phyloP scores from a whole-genome alignment of 768 basidiomycete species.

The Lactarius quietus region DNA sequence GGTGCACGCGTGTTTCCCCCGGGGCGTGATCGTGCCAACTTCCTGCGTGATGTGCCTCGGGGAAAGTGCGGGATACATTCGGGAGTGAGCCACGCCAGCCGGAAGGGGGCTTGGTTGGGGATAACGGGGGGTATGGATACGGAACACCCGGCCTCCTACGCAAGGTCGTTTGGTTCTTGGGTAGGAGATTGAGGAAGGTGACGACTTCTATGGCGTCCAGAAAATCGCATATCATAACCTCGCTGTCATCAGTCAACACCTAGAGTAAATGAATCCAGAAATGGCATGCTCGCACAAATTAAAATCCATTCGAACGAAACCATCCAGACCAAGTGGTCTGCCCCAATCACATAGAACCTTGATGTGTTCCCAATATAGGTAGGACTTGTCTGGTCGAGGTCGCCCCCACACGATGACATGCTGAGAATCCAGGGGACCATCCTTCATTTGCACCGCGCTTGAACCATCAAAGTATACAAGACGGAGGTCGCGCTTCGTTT shows the following conservation, averaged over 20 bases:
- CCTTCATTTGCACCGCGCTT: constrained; percentile 25
- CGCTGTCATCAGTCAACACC: not conserved
- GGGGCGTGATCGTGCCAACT: constrained; percentile 43
- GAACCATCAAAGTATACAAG: constrained; percentile 25
- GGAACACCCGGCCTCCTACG: not conserved
- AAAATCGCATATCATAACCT: constrained; percentile 8
- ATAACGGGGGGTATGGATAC: not conserved
- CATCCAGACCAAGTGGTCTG: constrained; percentile 33
- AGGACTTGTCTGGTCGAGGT: constrained; percentile 23
- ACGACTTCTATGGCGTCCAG: constrained; percentile 18
- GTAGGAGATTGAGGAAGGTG: constrained; percentile 15
- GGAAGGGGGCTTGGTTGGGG: constrained; percentile 8
- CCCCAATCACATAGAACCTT: constrained; percentile 36
- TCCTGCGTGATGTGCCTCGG: constrained; percentile 35
- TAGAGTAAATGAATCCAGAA: no score
- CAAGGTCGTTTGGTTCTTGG: not conserved
- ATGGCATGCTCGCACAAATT: constrained; percentile 20
- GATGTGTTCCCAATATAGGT: constrained; percentile 31
- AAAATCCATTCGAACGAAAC: constrained; percentile 30
- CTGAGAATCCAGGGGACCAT: constrained; percentile 36
- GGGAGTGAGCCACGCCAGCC: constrained; percentile 24
- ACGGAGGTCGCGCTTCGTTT: constrained; percentile 19
- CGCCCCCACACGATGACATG: constrained; percentile 36
- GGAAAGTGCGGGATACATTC: not conserved
- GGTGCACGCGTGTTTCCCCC: constrained; percentile 42